phyloP scores from a whole-genome alignment of 2,329 filamentous ascomycete species.

The Macrophomina phaseolina region DNA sequence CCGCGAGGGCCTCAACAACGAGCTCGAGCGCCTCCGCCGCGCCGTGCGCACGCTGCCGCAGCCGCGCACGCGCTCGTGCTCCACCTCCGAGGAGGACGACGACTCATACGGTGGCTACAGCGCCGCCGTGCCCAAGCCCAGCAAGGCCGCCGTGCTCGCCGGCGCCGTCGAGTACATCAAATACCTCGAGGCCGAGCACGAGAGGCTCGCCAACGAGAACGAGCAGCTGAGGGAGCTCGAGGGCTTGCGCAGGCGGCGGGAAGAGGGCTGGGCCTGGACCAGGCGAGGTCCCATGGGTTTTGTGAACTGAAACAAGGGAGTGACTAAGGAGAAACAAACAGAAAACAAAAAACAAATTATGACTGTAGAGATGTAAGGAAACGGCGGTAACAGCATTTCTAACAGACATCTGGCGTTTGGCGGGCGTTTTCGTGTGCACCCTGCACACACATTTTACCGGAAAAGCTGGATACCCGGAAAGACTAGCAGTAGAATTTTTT shows the following conservation, averaged over 20 bases:
- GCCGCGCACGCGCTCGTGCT: conserved; percentile 34
- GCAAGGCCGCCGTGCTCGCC: conserved; percentile 34
- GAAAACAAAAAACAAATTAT: neutral
- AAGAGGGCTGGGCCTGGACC: conserved; percentile 26
- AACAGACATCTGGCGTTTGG: conserved; percentile 16
- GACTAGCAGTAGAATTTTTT: conserved; percentile 12
- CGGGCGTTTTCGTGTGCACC: conserved; percentile 2
- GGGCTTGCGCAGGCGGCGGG: conserved; percentile 22
- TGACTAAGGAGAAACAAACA: neutral
- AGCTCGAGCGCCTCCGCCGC: conserved; percentile 39
- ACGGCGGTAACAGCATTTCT: neutral
- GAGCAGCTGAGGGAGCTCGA: conserved; percentile 34
- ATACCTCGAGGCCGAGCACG: conserved; percentile 29
- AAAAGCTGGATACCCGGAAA: conserved; percentile 26
- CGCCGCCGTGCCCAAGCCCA: conserved; percentile 26
- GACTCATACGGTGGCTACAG: conserved; percentile 24
- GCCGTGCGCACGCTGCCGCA: conserved; percentile 41
- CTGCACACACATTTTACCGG: neutral
- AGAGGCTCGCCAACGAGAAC: conserved; percentile 34
- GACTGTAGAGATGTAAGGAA: conserved; percentile 12
- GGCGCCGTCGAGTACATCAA: conserved; percentile 31
- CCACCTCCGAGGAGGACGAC: conserved; percentile 27
- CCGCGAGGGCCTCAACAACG: conserved; percentile 40
- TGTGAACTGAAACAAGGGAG: conserved; percentile 8
- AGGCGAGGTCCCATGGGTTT: conserved; percentile 23